These are phyloP conservation scores for Halophytophthora batemanensis DNA, from an alignment of 352 stramenopile species.

Conservation along the genomic window DNA sequence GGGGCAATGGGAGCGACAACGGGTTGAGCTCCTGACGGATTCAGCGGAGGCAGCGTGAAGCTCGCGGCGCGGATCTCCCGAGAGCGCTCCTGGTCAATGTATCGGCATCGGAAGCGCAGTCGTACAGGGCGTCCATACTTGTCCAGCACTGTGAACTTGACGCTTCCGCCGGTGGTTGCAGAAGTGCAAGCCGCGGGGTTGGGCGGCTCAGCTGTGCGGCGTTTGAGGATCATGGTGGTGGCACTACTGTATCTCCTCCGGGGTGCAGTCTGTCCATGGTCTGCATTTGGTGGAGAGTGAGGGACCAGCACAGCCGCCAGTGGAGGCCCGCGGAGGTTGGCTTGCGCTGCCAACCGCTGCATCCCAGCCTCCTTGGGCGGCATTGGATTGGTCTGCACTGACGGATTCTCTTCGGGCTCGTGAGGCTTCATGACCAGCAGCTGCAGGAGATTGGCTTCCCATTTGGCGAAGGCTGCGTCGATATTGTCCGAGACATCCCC, in stretches of 20 bases:
- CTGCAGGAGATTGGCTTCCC: slow-evolving; percentile 50
- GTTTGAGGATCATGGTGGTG: not conserved
- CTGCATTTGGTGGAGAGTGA: not conserved
- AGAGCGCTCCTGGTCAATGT: not conserved
- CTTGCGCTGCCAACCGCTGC: not conserved
- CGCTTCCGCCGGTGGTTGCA: not conserved
- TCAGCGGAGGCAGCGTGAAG: not conserved
- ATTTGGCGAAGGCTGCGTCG: slow-evolving; percentile 56
- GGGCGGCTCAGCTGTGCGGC: not conserved
- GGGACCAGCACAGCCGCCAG: not conserved
- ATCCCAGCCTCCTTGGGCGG: not conserved
- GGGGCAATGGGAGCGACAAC: slow-evolving; percentile 1
- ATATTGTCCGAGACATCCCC: slow-evolving; percentile 91
- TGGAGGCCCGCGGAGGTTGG: not conserved
- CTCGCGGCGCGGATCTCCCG: not conserved
- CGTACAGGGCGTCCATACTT: slow-evolving; percentile 15
- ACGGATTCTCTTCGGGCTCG: not conserved
- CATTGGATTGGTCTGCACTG: not conserved
- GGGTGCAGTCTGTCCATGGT: not conserved
- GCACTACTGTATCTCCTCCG: slow-evolving; percentile 1
- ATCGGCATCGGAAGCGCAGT: slow-evolving; percentile 16
- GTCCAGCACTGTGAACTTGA: slow-evolving; percentile 16
- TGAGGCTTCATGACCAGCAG: slow-evolving; percentile 7
- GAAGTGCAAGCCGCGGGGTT: not conserved
- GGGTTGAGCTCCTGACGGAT: not conserved